Percentiles rank a stretch among this genome's conserved stretches.
Conservation (phyloP, 1,284 basidiomycete species). For the Coniferiporia weirii region DNA sequence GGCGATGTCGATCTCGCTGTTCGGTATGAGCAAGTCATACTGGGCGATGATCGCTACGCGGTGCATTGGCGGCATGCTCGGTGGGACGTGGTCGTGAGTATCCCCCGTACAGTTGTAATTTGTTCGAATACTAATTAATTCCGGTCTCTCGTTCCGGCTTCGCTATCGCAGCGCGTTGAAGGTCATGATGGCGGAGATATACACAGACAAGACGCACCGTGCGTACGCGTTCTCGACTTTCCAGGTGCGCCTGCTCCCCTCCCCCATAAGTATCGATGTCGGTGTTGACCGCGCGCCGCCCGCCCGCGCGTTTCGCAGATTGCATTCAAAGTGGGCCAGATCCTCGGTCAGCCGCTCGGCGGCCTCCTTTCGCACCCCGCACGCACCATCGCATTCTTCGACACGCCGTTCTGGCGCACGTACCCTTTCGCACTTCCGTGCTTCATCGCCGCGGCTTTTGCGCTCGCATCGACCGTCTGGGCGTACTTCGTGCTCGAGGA, state of each 20-base stretch:
- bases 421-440: slow-evolving; percentile 25
- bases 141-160: too few species aligned
- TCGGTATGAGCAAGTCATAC: slow-evolving; percentile 20
- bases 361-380: slow-evolving; percentile 24
- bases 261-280: too few species aligned
- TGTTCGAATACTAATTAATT: too few species aligned
- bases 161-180: slow-evolving; percentile 15
- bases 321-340: slow-evolving; percentile 18
- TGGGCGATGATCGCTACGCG: slow-evolving; percentile 19
- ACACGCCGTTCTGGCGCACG: slow-evolving; percentile 22
- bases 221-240: not conserved
- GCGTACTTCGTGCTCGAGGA: slow-evolving; percentile 21
- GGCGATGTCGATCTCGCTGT: slow-evolving; percentile 17
- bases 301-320: not conserved
- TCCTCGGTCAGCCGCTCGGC: slow-evolving; percentile 22
- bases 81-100: slow-evolving; percentile 12
- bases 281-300: too few species aligned
- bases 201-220: slow-evolving; percentile 9
- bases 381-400: slow-evolving; percentile 19
- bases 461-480: slow-evolving; percentile 18
- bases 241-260: too few species aligned
- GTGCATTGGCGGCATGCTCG: slow-evolving; percentile 17
- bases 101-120: not conserved
- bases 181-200: slow-evolving; percentile 21
- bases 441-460: slow-evolving; percentile 22